Base-by-base conservation (phyloP, 1,139 yeast species). In the Suhomyces yuchorum region DNA sequence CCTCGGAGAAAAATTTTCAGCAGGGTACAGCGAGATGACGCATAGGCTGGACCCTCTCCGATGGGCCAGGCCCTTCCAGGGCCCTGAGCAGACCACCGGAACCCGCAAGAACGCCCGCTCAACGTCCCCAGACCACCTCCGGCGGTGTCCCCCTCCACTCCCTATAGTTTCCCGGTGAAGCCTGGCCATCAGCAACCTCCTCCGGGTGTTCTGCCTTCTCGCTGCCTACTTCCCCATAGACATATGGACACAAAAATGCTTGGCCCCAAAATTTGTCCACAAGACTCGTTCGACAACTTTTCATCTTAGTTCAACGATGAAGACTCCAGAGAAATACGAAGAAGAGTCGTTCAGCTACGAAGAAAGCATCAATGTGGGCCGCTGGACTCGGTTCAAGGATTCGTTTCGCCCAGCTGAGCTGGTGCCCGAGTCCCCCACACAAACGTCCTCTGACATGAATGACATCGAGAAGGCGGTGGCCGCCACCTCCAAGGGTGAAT, bases 401-500 rank as follows among this genome's bases (percentile, higher is more conserved):
- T 54, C 58, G 15, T 56, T 56, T 47, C 50, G 48, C 23, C 51
- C 54, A 15, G 56, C 51, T 3, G 53, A 46, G n/a, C n/a, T n/a
- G n/a, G n/a, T n/a, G n/a, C n/a, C n/a, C 11, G 40, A 28, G 4
- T 12, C 47, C 9, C 35, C 37, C 20, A 14, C 22, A 20, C 28
- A 37, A 30, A 22, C 38, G 18, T n/a, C 23, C 4, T 17, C 26
- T 14, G 53, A 56, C 2, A 56, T 70, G 61, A 61, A 66, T 3
- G 71, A 67, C 24, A 54, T 70, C 50, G 78, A 73, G 53, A 66
- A 62, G 51, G 63, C 74, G 18, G 65, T 68, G 42, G 62, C 68
- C 45, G 76, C 75, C 23, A 65, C 75, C 8, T 63, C 77, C 24
- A 65, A 65, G 48, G 74, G 71, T 40, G 74, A 73, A 11, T 62